These are phyloP conservation scores for Penicillium angulare DNA, from an alignment of 495 filamentous ascomycete genomes.

Conservation along the genomic window DNA sequence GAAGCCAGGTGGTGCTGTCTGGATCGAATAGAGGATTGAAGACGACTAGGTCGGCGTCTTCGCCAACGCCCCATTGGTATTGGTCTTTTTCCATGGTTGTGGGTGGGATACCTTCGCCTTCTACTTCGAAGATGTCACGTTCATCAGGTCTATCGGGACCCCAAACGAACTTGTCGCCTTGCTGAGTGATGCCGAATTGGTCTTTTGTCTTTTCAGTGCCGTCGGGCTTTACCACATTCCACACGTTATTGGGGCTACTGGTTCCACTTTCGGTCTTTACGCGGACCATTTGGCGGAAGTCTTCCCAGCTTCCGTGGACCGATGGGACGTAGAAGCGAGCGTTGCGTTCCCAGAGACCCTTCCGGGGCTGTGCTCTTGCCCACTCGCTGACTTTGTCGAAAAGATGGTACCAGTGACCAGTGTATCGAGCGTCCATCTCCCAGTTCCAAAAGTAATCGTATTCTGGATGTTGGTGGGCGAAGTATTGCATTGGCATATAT, in stretches of 20 bases:
- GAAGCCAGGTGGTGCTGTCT: conserved; percentile 80
- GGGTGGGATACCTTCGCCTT: conserved; percentile 68
- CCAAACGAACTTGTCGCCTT: conserved; percentile 76
- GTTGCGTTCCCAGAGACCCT: conserved; percentile 92
- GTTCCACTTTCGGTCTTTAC: conserved; percentile 85
- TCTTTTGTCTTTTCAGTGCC: conserved; percentile 22
- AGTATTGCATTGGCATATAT: conserved; percentile 93
- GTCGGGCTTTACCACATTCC: conserved; percentile 47
- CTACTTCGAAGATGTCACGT: conserved; percentile 65
- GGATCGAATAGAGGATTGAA: conserved; percentile 95
- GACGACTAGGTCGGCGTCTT: conserved; percentile 91
- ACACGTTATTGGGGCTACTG: conserved; percentile 68
- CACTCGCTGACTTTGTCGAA: conserved; percentile 71
- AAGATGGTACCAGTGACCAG: conserved; percentile 92
- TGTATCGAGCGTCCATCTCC: conserved; percentile 97
- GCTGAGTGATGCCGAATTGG: too few relatives aligned
- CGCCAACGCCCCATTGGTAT: conserved; percentile 84
- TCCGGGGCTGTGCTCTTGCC: conserved; percentile 81
- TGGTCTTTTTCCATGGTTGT: conserved; percentile 72
- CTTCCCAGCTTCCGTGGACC: conserved; percentile 86
- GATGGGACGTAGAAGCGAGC: conserved; percentile 86
- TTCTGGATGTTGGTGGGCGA: conserved; percentile 84
- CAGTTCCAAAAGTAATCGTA: conserved; percentile 98
- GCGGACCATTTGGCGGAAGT: conserved; percentile 89
- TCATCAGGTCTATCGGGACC: conserved; percentile 71